These are phyloP conservation scores for Inonotus hispidus DNA, from an alignment of 1,284 basidiomycete genomes.

Conservation along the genomic window DNA sequence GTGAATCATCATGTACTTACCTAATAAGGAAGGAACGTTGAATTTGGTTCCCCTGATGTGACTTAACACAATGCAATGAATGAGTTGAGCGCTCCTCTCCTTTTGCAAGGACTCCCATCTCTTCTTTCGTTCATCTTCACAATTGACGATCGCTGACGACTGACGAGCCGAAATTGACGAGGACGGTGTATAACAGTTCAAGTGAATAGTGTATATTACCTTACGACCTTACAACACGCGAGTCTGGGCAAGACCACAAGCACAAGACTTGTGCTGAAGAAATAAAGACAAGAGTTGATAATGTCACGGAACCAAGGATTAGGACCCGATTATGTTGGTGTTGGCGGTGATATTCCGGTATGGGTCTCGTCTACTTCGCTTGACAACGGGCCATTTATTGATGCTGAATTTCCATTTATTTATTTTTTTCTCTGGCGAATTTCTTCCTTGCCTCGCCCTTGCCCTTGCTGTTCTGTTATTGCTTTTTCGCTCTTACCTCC, in stretches of 20 bases:
- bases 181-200: not conserved
- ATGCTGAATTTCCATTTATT: no score
- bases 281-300: not conserved
- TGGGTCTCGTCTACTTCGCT: not conserved
- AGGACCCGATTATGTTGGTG: slow-evolving; percentile 7
- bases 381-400: not conserved
- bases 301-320: not conserved
- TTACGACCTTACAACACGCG: not conserved
- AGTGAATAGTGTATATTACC: not conserved
- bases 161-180: not conserved
- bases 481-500: not conserved
- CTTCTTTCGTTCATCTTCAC: not conserved
- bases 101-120: not conserved
- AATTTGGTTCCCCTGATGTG: no score
- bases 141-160: not conserved
- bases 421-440: no score
- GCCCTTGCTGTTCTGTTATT: no score
- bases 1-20: no score
- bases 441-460: no score
- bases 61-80: no score
- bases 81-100: not conserved
- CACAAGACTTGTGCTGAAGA: not conserved
- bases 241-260: not conserved
- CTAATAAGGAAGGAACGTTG: no score
- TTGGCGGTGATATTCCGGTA: slow-evolving; percentile 22